These are phyloP conservation scores for Ailanthus altissimus DNA, from an alignment of 345 rosid genomes.

Conservation along the genomic window DNA sequence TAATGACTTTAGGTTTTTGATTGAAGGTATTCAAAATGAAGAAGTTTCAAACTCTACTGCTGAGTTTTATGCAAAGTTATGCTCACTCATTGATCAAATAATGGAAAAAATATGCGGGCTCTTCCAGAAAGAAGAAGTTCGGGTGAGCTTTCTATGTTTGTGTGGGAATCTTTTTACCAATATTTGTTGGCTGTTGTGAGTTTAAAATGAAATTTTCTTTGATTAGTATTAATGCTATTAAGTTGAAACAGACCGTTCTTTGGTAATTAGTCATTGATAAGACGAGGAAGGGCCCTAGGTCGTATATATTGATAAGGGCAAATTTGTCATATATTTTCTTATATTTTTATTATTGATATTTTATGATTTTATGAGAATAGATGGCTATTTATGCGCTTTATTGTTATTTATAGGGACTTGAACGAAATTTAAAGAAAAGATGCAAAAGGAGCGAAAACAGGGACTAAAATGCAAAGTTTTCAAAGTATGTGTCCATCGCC, in stretches of 20 bases:
- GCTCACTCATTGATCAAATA: slow-evolving; percentile 86
- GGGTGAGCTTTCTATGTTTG: slow-evolving; percentile 48
- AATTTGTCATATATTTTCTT: no score
- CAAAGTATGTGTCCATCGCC: no score
- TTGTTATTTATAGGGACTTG: no score
- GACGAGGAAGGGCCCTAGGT: background rate
- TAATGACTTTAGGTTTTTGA: slow-evolving; percentile 69
- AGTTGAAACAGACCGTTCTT: background rate
- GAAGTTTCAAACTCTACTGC: slow-evolving; percentile 69
- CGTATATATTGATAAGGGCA: no score
- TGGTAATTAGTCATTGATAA: slow-evolving; percentile 11
- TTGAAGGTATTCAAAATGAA: slow-evolving; percentile 72
- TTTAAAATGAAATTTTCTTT: slow-evolving; percentile 16
- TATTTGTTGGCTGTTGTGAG: slow-evolving; percentile 19
- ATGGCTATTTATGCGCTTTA: no score
- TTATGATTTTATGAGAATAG: no score
- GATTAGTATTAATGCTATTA: background rate
- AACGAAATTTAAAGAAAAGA: no score
- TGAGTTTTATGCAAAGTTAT: slow-evolving; percentile 71
- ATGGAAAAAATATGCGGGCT: slow-evolving; percentile 73
- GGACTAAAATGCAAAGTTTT: no score
- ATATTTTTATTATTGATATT: no score
- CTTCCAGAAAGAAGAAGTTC: slow-evolving; percentile 80
- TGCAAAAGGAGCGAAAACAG: no score
- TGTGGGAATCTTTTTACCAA: background rate